Base-by-base conservation (phyloP, 148 eudicot genomes). In the Persicaria tinctoria region DNA sequence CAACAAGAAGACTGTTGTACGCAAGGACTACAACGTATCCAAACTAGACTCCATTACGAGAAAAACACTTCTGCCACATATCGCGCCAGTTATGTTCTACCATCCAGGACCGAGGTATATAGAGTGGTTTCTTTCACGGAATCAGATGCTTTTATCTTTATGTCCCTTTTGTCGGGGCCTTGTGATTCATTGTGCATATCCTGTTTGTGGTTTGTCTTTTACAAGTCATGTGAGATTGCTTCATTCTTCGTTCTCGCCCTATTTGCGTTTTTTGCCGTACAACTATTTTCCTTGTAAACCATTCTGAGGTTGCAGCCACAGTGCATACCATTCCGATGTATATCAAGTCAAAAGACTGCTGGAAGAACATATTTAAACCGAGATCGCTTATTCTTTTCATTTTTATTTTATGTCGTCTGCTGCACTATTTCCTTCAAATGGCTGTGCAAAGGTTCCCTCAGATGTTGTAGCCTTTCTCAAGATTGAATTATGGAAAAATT, bases 1-100 rank as follows among this genome's bases (percentile, higher is more conserved):
- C 93, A 5, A 14, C 88, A 4, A 86, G 97, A 80, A 91, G 95
- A 78, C 83, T 93, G 44, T 76, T 93, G 79, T 85, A 83, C 78
- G 81, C 80, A 62, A 83, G 76, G 75, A 59, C 81, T 72, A 78
- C 80, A 51, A 46, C 78, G 69, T 78, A 72, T 77, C 80, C 82
- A 63, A 9, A 74, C 17, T 81, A 80, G 74, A 38, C 68, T 75
- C 55, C 74, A 17, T 71, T 4, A 46, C 16, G 16, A 50, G 54
- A 8, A 48, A 18, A 23, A 13, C 47, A 44, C 47, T 41, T 66
- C 70, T 66, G 70, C 70, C 46, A 41, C 32, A 66, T 66, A 66
- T 66, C 70, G 44, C 47, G 14, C 70, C 70, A 44, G 16, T 66
- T 38, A 11, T 66, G 70, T 66, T 66, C 48, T 41, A 66, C 14